These are phyloP conservation scores for Canavalia gladiata DNA, from an alignment of 306 rosid genomes.

Conservation along the genomic window DNA sequence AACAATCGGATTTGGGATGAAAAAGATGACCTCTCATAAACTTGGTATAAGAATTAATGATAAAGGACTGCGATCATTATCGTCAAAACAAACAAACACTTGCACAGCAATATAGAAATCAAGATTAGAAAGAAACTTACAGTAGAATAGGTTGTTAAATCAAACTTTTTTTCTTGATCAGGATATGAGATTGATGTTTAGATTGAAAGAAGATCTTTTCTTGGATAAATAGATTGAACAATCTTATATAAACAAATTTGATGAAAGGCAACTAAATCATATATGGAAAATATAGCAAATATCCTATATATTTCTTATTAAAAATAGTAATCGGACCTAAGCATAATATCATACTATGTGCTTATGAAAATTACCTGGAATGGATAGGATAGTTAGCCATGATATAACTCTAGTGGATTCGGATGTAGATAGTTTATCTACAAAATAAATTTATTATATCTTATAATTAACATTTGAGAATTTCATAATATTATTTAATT, in stretches of 20 bases:
- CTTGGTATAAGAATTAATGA: neutral
- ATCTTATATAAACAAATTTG: neutral
- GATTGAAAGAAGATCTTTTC: neutral
- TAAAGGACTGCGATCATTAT: neutral
- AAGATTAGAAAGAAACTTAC: constrained; percentile 6
- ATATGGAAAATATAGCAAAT: neutral
- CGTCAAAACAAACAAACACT: neutral
- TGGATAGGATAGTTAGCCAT: too few relatives aligned
- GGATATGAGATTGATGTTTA: neutral
- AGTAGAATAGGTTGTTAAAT: neutral
- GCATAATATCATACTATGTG: too few relatives aligned
- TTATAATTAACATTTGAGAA: too few relatives aligned
- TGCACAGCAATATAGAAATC: neutral
- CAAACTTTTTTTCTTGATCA: neutral
- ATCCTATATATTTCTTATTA: neutral
- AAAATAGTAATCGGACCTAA: too few relatives aligned
- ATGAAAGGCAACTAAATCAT: neutral
- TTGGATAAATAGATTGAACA: neutral
- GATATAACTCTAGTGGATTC: too few relatives aligned
- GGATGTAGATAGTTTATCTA: too few relatives aligned
- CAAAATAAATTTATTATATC: too few relatives aligned
- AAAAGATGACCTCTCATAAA: neutral
- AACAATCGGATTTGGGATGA: too few relatives aligned
- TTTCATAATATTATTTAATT: too few relatives aligned
- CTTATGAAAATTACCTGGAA: too few relatives aligned